A percentile compares a stretch with the other conserved stretches of the same genome.
These are phyloP conservation scores for Solanum hybrid DNA, from an alignment of 305 asterid genomes.

Conservation along the genomic window DNA sequence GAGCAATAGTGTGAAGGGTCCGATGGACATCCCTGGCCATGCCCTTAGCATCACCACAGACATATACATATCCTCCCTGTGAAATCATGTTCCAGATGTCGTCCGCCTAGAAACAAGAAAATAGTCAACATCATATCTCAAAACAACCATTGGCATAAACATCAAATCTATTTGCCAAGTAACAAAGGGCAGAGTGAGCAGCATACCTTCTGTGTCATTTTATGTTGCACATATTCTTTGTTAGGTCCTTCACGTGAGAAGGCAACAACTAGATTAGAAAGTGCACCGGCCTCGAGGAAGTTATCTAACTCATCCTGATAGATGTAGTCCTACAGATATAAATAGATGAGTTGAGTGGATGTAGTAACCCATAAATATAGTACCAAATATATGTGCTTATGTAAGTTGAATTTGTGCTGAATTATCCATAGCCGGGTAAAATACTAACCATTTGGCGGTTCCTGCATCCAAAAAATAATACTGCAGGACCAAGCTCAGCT, in stretches of 20 bases:
- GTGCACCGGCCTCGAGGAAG: conserved; percentile 56
- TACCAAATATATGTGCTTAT: not conserved
- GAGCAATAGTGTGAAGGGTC: conserved; percentile 76
- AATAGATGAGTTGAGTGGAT: not conserved
- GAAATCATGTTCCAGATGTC: conserved; percentile 80
- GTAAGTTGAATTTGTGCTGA: not conserved
- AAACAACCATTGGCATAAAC: not conserved
- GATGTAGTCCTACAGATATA: conserved; percentile 61
- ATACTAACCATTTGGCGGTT: conserved; percentile 68
- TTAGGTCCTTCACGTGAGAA: conserved; percentile 84
- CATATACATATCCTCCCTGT: conserved; percentile 75
- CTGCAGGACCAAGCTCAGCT: conserved; percentile 79
- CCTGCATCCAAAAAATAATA: conserved; percentile 89
- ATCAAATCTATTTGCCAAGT: not conserved
- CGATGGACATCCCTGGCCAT: conserved; percentile 98
- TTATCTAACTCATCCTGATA: conserved; percentile 68
- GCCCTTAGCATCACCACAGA: conserved; percentile 98
- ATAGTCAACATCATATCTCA: not conserved
- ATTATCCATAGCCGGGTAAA: not conserved
- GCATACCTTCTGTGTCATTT: conserved; percentile 71
- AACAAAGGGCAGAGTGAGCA: not conserved
- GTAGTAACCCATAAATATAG: not conserved
- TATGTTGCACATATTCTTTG: conserved; percentile 93
- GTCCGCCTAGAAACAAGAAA: conserved; percentile 39
- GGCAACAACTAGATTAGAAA: conserved; percentile 83